phyloP scores from a whole-genome alignment of 2,329 filamentous ascomycete species.

The Spiromastix sp. region DNA sequence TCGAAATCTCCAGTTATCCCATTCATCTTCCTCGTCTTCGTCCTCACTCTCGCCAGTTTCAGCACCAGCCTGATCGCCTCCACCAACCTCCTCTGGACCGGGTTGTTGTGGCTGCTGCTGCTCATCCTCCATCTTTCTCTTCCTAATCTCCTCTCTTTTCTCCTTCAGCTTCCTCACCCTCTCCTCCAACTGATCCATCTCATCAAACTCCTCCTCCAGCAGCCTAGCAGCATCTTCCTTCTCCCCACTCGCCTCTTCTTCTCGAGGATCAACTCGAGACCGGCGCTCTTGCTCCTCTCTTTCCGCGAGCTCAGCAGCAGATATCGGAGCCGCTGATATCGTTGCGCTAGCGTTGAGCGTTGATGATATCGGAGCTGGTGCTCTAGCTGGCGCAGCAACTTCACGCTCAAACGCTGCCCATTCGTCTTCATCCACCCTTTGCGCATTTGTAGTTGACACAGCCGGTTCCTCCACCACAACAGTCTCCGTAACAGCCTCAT shows the following conservation, averaged over 20 bases:
- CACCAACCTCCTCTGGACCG: constrained; percentile 26
- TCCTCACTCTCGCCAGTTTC: constrained; percentile 34
- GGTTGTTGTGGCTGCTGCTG: constrained; percentile 18
- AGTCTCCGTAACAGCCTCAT: constrained; percentile 8
- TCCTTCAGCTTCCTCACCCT: constrained; percentile 60
- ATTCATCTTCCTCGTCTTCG: constrained; percentile 45
- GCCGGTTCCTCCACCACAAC: not conserved
- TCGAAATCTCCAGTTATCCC: constrained; percentile 35
- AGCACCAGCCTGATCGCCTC: constrained; percentile 20
- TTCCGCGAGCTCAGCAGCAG: constrained; percentile 51
- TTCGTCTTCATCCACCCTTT: constrained; percentile 59
- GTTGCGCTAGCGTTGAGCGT: constrained; percentile 38
- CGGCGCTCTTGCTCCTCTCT: constrained; percentile 39
- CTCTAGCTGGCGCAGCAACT: constrained; percentile 44
- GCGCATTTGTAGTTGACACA: not conserved
- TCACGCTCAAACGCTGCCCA: constrained; percentile 85
- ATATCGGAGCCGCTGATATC: constrained; percentile 60
- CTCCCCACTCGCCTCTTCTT: constrained; percentile 54
- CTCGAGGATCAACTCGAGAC: constrained; percentile 32
- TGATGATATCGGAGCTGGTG: constrained; percentile 21
- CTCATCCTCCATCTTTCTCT: constrained; percentile 25
- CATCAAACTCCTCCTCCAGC: constrained; percentile 67
- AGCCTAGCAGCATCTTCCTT: constrained; percentile 65
- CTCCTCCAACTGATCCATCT: constrained; percentile 70
- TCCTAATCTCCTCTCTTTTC: constrained; percentile 57